Evolutionary conservation across 306 rosid genomes (phyloP).

Genomic region (Crotalaria pallida): DNA sequence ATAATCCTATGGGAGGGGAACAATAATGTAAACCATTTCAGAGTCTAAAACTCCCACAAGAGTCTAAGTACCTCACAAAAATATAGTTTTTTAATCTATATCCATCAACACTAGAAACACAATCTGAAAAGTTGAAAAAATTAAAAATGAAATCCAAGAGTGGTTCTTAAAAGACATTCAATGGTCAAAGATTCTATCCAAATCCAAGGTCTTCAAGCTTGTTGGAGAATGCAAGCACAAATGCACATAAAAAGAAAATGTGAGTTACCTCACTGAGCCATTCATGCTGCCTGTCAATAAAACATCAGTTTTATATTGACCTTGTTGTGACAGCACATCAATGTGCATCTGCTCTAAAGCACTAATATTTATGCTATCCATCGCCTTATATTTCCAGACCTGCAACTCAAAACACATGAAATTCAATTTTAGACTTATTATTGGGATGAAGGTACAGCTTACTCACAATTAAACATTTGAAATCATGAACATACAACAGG

Average conservation of each 20-base stretch:
- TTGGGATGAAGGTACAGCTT: not conserved
- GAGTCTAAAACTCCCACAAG: not conserved
- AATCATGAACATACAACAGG: conserved; percentile 48
- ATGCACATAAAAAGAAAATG: not conserved
- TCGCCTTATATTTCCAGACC: conserved; percentile 73
- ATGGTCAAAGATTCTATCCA: not conserved
- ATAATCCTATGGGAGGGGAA: not conserved
- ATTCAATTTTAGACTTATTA: not conserved
- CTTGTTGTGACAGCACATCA: conserved; percentile 52
- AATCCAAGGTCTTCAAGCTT: not conserved
- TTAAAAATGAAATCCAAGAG: not conserved
- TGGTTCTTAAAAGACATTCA: not conserved
- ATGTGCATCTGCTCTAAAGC: conserved; percentile 59
- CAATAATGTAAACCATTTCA: not conserved
- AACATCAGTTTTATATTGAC: conserved; percentile 50
- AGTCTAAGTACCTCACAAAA: not conserved
- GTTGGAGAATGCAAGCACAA: not conserved
- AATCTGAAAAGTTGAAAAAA: not conserved
- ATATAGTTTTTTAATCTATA: not conserved
- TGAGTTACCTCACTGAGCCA: conserved; percentile 63
- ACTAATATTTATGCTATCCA: conserved; percentile 42
- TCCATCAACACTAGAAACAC: not conserved
- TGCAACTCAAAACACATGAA: conserved; percentile 22
- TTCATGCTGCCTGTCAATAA: conserved; percentile 47
- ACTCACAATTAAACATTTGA: not conserved